A percentile compares a stretch with the other conserved stretches of the same genome.
Evolutionary conservation across 331 rosid species (phyloP).

Genomic region (Quercus phellos): DNA sequence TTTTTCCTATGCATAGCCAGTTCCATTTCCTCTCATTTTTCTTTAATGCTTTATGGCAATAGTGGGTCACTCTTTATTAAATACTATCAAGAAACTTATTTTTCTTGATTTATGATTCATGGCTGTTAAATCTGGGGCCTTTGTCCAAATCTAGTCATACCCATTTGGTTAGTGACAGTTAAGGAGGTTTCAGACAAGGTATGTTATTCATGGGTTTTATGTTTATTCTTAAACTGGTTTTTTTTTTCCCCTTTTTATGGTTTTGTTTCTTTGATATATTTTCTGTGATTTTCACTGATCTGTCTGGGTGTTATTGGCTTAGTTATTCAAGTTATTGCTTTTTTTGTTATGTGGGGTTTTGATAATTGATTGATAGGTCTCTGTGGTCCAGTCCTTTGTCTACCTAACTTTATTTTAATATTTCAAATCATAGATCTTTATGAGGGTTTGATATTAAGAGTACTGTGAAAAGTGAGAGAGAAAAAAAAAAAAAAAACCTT

Average conservation of each 20-base stretch:
- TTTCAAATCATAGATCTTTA: slow-evolving; percentile 21
- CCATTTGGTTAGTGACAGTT: slow-evolving; percentile 41
- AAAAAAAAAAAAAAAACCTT: background rate
- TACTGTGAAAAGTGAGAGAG: slow-evolving; percentile 1
- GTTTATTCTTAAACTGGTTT: background rate
- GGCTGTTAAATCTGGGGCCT: background rate
- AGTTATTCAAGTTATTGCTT: slow-evolving; percentile 23
- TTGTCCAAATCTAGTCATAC: slow-evolving; percentile 17
- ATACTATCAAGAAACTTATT: background rate
- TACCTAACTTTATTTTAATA: slow-evolving; percentile 3
- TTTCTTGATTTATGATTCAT: too few species aligned
- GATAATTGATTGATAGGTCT: slow-evolving; percentile 36
- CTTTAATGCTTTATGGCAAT: background rate
- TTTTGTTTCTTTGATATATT: background rate
- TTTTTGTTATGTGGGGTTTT: slow-evolving; percentile 22
- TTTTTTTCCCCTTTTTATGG: background rate
- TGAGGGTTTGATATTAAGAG: slow-evolving; percentile 31
- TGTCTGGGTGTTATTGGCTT: slow-evolving; percentile 25
- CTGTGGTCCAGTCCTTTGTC: slow-evolving; percentile 20
- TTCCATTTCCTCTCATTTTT: background rate
- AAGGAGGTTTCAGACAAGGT: slow-evolving; percentile 39
- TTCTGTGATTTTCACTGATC: slow-evolving; percentile 17
- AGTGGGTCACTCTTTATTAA: background rate
- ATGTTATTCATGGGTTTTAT: slow-evolving; percentile 33
- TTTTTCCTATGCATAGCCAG: background rate